phyloP scores from a whole-genome alignment of 1,284 basidiomycete species.

The Apiotrichum gamsii region DNA sequence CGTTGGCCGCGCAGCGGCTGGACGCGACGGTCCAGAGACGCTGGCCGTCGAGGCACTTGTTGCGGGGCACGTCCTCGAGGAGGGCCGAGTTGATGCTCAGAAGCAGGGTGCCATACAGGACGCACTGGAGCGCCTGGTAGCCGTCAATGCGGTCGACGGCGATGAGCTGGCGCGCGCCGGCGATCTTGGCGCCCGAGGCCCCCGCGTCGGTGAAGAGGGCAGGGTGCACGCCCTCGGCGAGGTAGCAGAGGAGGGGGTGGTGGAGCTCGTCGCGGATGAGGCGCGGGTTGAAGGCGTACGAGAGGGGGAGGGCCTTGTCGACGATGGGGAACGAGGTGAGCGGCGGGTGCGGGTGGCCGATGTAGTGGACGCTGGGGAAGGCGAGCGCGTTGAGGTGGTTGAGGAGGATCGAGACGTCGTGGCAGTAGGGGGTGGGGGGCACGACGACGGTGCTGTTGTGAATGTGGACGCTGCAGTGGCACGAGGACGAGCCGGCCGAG shows the following conservation, averaged over 20 bases:
- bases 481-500: not conserved
- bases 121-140: constrained; percentile 13
- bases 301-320: constrained; percentile 2
- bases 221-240: constrained; percentile 13
- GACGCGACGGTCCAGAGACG: constrained; percentile 12
- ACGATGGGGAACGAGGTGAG: constrained; percentile 8
- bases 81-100: constrained; percentile 12
- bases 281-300: constrained; percentile 9
- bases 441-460: not conserved
- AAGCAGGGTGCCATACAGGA: constrained; percentile 13
- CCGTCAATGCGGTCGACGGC: constrained; percentile 14
- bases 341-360: constrained; percentile 7
- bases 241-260: constrained; percentile 15
- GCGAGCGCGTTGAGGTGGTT: constrained; percentile 12
- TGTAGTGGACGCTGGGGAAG: constrained; percentile 6
- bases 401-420: constrained; percentile 14
- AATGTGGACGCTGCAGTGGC: not conserved
- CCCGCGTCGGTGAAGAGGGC: constrained; percentile 6
- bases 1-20: not conserved
- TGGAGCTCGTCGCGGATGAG: constrained; percentile 17
- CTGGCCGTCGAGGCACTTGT: constrained; percentile 7
- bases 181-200: constrained; percentile 4
- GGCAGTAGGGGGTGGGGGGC: not conserved
- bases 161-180: constrained; percentile 7
- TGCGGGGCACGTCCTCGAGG: constrained; percentile 13